phyloP scores from a whole-genome alignment of 352 stramenopile genomes.

The Elongisporangium anandrum region DNA sequence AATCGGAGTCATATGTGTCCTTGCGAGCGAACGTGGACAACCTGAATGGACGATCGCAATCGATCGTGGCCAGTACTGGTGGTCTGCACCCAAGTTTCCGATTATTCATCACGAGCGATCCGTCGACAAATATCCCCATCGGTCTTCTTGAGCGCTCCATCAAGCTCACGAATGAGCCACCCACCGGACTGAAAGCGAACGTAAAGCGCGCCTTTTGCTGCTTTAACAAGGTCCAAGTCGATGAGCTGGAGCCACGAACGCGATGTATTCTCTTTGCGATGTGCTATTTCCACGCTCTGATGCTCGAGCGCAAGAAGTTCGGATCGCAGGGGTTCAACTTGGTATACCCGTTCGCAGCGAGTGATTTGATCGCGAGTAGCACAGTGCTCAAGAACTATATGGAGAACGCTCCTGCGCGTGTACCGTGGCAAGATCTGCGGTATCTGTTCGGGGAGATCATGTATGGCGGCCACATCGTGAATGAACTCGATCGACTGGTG shows the following conservation, averaged over 20 bases:
- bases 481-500: constrained; percentile 79
- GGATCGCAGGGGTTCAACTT: constrained; percentile 89
- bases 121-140: constrained; percentile 81
- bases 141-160: constrained; percentile 87
- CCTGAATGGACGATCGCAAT: constrained; percentile 13
- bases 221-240: constrained; percentile 68
- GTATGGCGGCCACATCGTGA: constrained; percentile 87
- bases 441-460: constrained; percentile 89
- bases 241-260: constrained; percentile 81
- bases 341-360: constrained; percentile 86
- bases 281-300: constrained; percentile 92
- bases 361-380: constrained; percentile 80
- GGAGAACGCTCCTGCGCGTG: constrained; percentile 84
- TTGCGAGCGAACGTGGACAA: constrained; percentile 3
- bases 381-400: constrained; percentile 90
- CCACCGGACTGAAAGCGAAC: constrained; percentile 85
- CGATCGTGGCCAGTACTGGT: constrained; percentile 15
- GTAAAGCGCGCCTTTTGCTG: constrained; percentile 84
- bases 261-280: constrained; percentile 88
- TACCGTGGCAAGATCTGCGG: constrained; percentile 88
- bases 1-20: constrained; percentile 42
- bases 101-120: constrained; percentile 89
- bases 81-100: constrained; percentile 76
- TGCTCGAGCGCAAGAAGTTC: constrained; percentile 92
- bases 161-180: constrained; percentile 88